These are phyloP conservation scores for Saccharomycopsis fibuligera DNA, from an alignment of 805 yeast genomes.

Conservation along the genomic window DNA sequence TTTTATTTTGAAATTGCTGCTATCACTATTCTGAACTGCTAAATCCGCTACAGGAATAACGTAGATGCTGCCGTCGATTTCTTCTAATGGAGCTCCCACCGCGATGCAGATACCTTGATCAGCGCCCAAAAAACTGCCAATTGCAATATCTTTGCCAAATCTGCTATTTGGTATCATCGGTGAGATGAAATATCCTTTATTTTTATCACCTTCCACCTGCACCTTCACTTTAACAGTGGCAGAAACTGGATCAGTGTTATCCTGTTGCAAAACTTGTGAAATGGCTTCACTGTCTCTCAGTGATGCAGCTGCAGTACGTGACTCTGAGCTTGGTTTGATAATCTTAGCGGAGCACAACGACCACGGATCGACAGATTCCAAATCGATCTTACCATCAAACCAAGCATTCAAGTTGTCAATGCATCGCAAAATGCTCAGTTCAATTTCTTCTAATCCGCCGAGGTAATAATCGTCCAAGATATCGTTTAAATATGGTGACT, in stretches of 20 bases:
- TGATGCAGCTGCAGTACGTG: no score
- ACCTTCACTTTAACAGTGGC: no score
- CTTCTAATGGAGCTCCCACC: slow-evolving; percentile 46
- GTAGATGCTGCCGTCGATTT: slow-evolving; percentile 37
- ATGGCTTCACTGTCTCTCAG: no score
- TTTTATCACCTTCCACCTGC: no score
- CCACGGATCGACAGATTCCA: slow-evolving; percentile 27
- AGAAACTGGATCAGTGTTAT: no score
- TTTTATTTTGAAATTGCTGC: no score
- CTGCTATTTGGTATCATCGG: slow-evolving; percentile 25
- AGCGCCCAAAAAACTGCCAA: slow-evolving; percentile 36
- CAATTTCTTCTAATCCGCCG: slow-evolving; percentile 34
- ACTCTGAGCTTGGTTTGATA: slow-evolving; percentile 13
- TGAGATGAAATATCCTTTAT: not conserved
- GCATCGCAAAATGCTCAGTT: slow-evolving; percentile 26
- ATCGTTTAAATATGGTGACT: slow-evolving; percentile 30
- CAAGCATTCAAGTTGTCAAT: slow-evolving; percentile 26
- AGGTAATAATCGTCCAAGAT: slow-evolving; percentile 29
- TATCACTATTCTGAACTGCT: not conserved
- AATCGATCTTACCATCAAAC: slow-evolving; percentile 24
- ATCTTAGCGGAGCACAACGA: slow-evolving; percentile 25
- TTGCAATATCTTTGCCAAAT: slow-evolving; percentile 41
- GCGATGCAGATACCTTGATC: slow-evolving; percentile 36
- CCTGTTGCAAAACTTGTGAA: no score
- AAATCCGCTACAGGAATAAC: slow-evolving; percentile 32